Evolutionary conservation across 2,329 filamentous ascomycete genomes (phyloP), one percentile per base, ranked within the genome.

Genomic region (Cladosporium sp.): DNA sequence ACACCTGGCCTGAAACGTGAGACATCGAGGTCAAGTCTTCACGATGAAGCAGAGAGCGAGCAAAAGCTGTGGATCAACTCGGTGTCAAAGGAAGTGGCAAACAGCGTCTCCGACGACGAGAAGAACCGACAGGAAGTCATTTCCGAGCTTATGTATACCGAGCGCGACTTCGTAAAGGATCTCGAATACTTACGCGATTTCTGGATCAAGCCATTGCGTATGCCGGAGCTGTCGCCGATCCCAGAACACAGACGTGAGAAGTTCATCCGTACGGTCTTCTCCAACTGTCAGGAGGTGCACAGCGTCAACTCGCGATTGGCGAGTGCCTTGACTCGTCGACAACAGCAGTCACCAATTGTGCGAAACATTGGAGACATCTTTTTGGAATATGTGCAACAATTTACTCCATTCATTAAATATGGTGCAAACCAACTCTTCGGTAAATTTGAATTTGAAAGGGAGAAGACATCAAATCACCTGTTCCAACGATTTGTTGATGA

Each of bases 61-160:
- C 95, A 98, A 81, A 98, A 98, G 79, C 85, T 99, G 44, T 99
- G 95, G 95, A 99, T 99, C 79, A 98, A 98, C 78, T 97, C 93
- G 16, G 95, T 99, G 40, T 92, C 93, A 0, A 95, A 97, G 78
- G 95, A 98, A 77, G 84, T 99, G 65, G 93, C 93, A 0, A 93
- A 98, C 72, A 91, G 89, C 74, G 89, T 97, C 33, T 89, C 88
- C 59, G 95, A 99, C 71, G 88, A 87, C 70, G 95, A 99, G 78
- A 96, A 97, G 88, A 98, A 98, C 82, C 88, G 95, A 53, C 95
- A 99, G 77, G 95, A 99, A 76, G 91, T 99, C 72, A 97, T 99
- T 67, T 97, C 94, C 6, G 95, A 99, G 78, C 89, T 98, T 68
- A 97, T 96, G 88, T 99, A 99, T 80, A 99, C 95, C 0, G 95